Conservation (phyloP, 805 yeast genomes). For the Yarrowia sp. region DNA sequence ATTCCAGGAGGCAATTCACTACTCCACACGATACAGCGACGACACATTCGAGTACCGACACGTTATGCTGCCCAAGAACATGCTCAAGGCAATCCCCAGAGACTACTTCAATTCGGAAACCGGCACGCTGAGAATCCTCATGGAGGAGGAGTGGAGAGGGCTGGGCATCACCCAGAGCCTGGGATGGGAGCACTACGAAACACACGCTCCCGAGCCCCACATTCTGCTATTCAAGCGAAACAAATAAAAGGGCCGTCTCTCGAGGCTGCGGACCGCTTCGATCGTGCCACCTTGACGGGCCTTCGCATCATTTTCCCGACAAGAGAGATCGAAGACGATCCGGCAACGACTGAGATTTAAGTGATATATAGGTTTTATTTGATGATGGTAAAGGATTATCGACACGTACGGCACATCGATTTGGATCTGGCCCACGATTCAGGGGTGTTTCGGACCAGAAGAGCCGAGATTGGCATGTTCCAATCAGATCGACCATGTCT, state of each 20-base stretch:
- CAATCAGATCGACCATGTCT: no score
- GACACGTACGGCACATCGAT: no score
- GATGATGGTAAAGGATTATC: slow-evolving; percentile 15
- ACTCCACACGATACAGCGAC: slow-evolving; percentile 89
- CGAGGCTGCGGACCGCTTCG: neutral
- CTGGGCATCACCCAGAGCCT: slow-evolving; percentile 94
- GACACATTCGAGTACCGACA: slow-evolving; percentile 91
- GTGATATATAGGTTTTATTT: slow-evolving; percentile 19
- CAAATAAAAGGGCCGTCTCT: neutral
- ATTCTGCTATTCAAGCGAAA: slow-evolving; percentile 71
- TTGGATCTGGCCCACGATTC: no score
- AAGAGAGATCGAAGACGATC: neutral
- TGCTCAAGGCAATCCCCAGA: slow-evolving; percentile 89
- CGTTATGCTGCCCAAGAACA: slow-evolving; percentile 93
- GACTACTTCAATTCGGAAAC: slow-evolving; percentile 93
- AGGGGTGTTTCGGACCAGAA: no score
- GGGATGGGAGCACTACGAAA: slow-evolving; percentile 98
- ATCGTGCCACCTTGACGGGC: neutral
- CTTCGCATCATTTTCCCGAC: slow-evolving; percentile 14
- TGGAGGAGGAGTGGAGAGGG: slow-evolving; percentile 99
- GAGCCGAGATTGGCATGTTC: no score
- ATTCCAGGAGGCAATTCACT: slow-evolving; percentile 90
- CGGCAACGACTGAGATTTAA: neutral
- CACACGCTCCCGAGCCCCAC: slow-evolving; percentile 99
- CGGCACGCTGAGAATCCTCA: slow-evolving; percentile 83